A percentile compares a stretch with the other conserved stretches of the same genome.
phyloP scores from a whole-genome alignment of 2,329 filamentous ascomycete genomes.

The Exophiala mesophila region DNA sequence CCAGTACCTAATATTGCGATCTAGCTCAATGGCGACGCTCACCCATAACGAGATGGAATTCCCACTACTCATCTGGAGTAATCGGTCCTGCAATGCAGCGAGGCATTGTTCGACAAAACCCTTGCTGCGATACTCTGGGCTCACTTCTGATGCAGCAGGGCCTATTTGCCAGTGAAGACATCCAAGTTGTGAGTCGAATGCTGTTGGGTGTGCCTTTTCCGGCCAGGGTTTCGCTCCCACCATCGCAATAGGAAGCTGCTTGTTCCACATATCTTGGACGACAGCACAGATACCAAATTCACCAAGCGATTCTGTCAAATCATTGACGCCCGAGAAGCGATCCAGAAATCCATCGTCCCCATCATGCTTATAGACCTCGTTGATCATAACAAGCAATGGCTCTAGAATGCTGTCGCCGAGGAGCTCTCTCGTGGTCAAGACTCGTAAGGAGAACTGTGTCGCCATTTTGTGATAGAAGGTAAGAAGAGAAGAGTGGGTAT shows the following conservation, averaged over 20 bases:
- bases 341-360: not conserved
- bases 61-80: not conserved
- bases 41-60: not conserved
- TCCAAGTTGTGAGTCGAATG: not conserved
- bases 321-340: not conserved
- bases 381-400: slow-evolving; percentile 3
- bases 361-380: not conserved
- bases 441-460: not conserved
- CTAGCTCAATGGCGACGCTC: not conserved
- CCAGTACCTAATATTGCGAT: not conserved
- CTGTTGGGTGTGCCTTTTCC: too few relatives aligned
- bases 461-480: too few relatives aligned
- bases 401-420: not conserved
- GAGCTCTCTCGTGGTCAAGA: not conserved
- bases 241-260: not conserved
- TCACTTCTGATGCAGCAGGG: not conserved
- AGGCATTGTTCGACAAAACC: slow-evolving; percentile 1
- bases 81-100: not conserved
- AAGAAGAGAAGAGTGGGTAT: too few relatives aligned
- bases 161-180: not conserved
- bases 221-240: not conserved
- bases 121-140: not conserved
- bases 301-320: not conserved
- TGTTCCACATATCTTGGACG: not conserved
- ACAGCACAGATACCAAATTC: not conserved